Evolutionary conservation across 2,329 filamentous ascomycete genomes (phyloP), one percentile per base, ranked within the genome.

Genomic region (Gaeumannomyces sp.): DNA sequence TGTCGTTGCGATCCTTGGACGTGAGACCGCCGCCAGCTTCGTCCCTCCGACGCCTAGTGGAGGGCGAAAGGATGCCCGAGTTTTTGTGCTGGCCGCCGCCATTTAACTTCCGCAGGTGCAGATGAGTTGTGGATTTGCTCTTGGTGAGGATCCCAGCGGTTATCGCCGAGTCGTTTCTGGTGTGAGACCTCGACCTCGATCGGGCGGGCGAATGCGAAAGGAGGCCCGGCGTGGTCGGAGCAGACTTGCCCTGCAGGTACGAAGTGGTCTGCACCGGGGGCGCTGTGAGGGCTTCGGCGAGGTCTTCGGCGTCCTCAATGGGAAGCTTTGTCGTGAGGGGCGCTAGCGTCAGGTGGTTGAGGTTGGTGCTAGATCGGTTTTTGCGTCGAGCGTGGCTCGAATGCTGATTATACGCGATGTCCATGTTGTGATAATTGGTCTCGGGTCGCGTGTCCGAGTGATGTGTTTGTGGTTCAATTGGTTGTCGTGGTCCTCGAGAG

Each of bases 221-320:
- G 33, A 89, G 81, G 28, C 85, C 81, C 10, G 87, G 87, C 2
- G 87, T 89, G 2, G 85, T 84, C 6, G 87, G 87, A 2, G 85
- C 85, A 28, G 87, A 88, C 70, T 83, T 85, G 70, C 82, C 83
- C 72, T 87, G 81, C 22, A 88, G 79, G 70, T 89, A 88, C 25
- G 85, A 87, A 27, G 77, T 72, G 64, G 76, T 78, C 45, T 38
- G 38, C 50, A 59, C 62, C 29, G 56, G 56, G 16, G 66, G 38
- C 57, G 16, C 72, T 50, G 70, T 67, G 14, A 72, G 66, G 57
- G 74, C 72, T 64, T 81, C 77, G 67, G 73, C 72, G 38, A 81
- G 71, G 68, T 81, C 78, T 62, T 85, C 81, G 65, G 78, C 75
- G 70, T 87, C 84, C 66, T 80, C 77, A 65, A 88, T 76, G 58